Evolutionary conservation across 805 yeast genomes (phyloP), one percentile per base, ranked within the genome.

Genomic region (Pachysolen tannophilus): DNA sequence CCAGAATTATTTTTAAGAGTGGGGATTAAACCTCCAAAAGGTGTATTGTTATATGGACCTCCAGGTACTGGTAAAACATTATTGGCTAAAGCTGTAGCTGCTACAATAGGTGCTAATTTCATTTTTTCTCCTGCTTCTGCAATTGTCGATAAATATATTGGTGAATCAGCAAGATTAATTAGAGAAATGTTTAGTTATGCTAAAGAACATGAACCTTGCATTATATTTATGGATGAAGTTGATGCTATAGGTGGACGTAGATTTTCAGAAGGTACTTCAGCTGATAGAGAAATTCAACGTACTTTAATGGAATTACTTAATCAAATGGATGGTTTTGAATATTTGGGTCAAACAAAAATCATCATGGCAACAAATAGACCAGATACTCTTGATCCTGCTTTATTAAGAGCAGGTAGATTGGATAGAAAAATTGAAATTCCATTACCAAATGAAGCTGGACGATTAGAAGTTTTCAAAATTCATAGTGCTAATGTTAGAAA

Each of bases 311-410:
- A 92, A 65, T 70, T 92, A 54, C 72, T 92, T 52, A 92, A 94
- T 51, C 99, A 92, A 65, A 92, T 92, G 97, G 98, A 90, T 59
- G 98, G 98, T 41, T 90, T 90, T 58, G 97, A 90, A 58, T 82
- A 86, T 39, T 70, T 90, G 52, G 98, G 98, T 19, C 95, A 87
- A 60, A 90, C 98, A 2, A 90, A 90, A 64, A 87, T 90, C 35
- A 90, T 90, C 52, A 90, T 90, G 98, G 98, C 98, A 23, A 90
- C 98, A n/a, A 90, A 90, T 61, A 77, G 98, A 63, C 98, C 98
- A 8, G 98, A 90, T 56, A 92, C 97, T 9, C 69, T 90, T 45
- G 98, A 90, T 60, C 98, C 98, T 10, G 98, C 98, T 4, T 69
- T 90, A 48, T 71, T 90, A 49, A 83, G 98, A 67, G 96, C 98